These are phyloP conservation scores for Rutidosis leptorrhynchoides DNA, from an alignment of 129 eudicot species.

Conservation along the genomic window DNA sequence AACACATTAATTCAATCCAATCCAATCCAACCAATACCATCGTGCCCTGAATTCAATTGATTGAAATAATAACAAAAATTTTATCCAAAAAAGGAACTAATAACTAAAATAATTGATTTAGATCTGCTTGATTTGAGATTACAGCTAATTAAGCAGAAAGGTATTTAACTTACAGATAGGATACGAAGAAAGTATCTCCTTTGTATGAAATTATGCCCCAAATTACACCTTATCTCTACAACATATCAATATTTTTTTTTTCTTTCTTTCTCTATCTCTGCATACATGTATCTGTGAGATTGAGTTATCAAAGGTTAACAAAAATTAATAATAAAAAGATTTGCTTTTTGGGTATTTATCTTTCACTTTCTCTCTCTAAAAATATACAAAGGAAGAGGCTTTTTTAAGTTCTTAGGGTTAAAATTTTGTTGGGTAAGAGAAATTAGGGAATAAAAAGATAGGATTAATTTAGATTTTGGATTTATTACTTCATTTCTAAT, in stretches of 20 bases:
- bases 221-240: constrained; percentile 30
- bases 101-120: no score
- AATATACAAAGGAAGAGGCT: constrained; percentile 44
- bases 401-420: constrained; percentile 33
- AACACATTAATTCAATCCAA: constrained; percentile 14
- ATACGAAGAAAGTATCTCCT: constrained; percentile 34
- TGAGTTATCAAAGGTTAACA: constrained; percentile 36
- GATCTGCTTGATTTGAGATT: constrained; percentile 37
- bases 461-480: constrained; percentile 26
- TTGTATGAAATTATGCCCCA: constrained; percentile 26
- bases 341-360: constrained; percentile 26
- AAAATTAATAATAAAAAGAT: constrained; percentile 14
- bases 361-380: constrained; percentile 35
- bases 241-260: constrained; percentile 22
- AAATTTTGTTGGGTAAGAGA: constrained; percentile 23
- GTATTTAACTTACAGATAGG: constrained; percentile 52
- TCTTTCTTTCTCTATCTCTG: constrained; percentile 33
- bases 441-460: constrained; percentile 17
- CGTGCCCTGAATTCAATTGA: constrained; percentile 8
- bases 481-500: constrained; percentile 20
- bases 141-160: constrained; percentile 17
- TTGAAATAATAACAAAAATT: constrained; percentile 12
- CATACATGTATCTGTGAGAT: constrained; percentile 32
- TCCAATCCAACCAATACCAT: constrained; percentile 14
- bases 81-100: no score